Evolutionary conservation across 345 rosid genomes (phyloP).

Genomic region (Mangifera indica): DNA sequence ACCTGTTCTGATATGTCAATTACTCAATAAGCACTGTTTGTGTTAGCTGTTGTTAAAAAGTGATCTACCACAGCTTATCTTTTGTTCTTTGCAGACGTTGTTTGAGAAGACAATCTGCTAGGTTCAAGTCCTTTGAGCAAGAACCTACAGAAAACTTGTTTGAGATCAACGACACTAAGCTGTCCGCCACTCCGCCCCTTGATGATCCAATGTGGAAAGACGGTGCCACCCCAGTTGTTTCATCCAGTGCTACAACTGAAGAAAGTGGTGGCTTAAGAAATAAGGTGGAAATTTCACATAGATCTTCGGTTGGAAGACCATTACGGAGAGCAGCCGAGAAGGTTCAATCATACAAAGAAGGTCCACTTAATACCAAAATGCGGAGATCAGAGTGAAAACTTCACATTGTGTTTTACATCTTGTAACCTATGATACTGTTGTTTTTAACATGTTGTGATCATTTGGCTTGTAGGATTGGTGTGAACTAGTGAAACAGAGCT

Average conservation of each 20-base stretch:
- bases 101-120: conserved; percentile 59
- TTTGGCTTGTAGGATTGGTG: not conserved
- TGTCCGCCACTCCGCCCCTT: conserved; percentile 20
- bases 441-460: not conserved
- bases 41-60: not conserved
- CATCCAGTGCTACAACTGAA: conserved; percentile 16
- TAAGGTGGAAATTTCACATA: conserved; percentile 24
- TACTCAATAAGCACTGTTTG: not conserved
- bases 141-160: conserved; percentile 51
- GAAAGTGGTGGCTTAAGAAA: conserved; percentile 21
- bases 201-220: conserved; percentile 30
- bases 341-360: conserved; percentile 65
- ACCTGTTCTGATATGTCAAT: not conserved
- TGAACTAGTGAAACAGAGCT: not conserved
- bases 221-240: conserved; percentile 12
- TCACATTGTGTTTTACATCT: not conserved
- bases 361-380: conserved; percentile 48
- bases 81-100: conserved; percentile 41
- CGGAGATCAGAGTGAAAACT: conserved; percentile 27
- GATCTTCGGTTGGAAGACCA: conserved; percentile 55
- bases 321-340: conserved; percentile 55
- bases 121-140: conserved; percentile 44
- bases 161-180: conserved; percentile 51
- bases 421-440: conserved; percentile 8
- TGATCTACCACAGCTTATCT: not conserved